These are phyloP conservation scores for Phytophthora litchii DNA, from an alignment of 352 stramenopile species.

Conservation along the genomic window DNA sequence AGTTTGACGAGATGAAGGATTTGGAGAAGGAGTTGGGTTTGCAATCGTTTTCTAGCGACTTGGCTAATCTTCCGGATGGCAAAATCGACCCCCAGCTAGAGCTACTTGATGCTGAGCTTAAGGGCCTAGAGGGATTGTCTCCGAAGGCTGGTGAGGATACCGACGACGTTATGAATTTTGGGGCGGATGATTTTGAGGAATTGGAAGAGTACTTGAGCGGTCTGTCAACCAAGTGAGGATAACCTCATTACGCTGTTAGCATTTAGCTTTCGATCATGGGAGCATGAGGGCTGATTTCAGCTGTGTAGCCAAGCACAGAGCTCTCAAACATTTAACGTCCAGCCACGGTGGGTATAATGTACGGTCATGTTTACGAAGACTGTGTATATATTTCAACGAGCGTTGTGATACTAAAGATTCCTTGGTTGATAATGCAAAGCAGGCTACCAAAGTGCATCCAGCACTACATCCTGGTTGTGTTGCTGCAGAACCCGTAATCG, in stretches of 20 bases:
- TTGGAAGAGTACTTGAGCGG: constrained; percentile 88
- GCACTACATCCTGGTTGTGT: too few relatives aligned
- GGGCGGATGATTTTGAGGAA: constrained; percentile 88
- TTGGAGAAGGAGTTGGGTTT: constrained; percentile 86
- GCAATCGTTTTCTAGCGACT: constrained; percentile 56
- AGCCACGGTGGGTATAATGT: not conserved
- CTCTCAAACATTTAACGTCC: not conserved
- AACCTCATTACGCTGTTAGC: constrained; percentile 9
- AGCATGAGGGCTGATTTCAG: not conserved
- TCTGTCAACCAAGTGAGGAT: constrained; percentile 55
- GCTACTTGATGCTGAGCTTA: constrained; percentile 74
- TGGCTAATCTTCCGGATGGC: constrained; percentile 47
- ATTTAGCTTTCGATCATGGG: constrained; percentile 8
- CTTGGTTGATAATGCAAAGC: too few relatives aligned
- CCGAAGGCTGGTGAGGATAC: constrained; percentile 45
- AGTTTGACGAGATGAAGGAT: constrained; percentile 86
- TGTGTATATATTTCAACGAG: too few relatives aligned
- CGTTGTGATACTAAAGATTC: too few relatives aligned
- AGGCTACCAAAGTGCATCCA: too few relatives aligned
- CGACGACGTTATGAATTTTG: constrained; percentile 87
- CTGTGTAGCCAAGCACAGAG: constrained; percentile 10
- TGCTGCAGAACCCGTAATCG: too few relatives aligned
- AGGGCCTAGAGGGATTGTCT: constrained; percentile 63
- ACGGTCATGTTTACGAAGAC: not conserved
- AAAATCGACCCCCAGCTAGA: constrained; percentile 72